phyloP scores from a whole-genome alignment of 2,329 filamentous ascomycete species.

The Talaromyces sp. region DNA sequence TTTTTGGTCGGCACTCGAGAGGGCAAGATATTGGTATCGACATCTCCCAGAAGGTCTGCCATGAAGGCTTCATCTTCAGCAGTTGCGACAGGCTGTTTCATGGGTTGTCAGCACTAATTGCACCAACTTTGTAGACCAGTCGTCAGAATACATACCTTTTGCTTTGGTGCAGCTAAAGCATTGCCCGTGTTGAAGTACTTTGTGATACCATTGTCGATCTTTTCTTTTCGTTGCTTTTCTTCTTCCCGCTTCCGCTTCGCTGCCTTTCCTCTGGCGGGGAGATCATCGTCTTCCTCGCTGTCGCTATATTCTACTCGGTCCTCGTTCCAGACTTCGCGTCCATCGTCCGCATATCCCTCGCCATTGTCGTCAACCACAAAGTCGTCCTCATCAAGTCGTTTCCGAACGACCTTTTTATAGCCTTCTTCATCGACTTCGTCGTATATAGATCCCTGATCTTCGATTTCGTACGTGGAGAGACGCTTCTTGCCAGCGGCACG shows the following conservation, averaged over 20 bases:
- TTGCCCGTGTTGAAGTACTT: slow-evolving; percentile 87
- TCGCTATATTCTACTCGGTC: slow-evolving; percentile 59
- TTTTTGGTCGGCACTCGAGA: slow-evolving; percentile 56
- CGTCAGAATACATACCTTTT: slow-evolving; percentile 60
- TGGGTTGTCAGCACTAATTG: neutral
- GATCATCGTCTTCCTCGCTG: slow-evolving; percentile 59
- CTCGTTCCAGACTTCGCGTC: slow-evolving; percentile 86
- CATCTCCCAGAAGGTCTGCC: slow-evolving; percentile 76
- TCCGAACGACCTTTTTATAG: slow-evolving; percentile 93
- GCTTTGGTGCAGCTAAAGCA: slow-evolving; percentile 61
- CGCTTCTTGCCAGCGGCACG: slow-evolving; percentile 88
- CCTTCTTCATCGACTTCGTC: slow-evolving; percentile 95
- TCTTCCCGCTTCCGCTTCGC: slow-evolving; percentile 85
- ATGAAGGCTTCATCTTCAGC: slow-evolving; percentile 89
- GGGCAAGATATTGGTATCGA: slow-evolving; percentile 71
- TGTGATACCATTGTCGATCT: slow-evolving; percentile 85
- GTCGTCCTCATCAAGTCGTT: slow-evolving; percentile 86
- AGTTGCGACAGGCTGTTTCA: slow-evolving; percentile 65
- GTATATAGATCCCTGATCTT: slow-evolving; percentile 81
- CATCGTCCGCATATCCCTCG: slow-evolving; percentile 93
- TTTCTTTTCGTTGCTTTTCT: slow-evolving; percentile 78
- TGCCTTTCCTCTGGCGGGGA: slow-evolving; percentile 59
- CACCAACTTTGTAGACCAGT: neutral
- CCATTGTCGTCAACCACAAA: slow-evolving; percentile 99
- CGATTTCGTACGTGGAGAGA: slow-evolving; percentile 80